A percentile compares a stretch with the other conserved stretches of the same genome.
Conservation (phyloP, 495 filamentous ascomycete species). For the Beverwykella pulmonaria region DNA sequence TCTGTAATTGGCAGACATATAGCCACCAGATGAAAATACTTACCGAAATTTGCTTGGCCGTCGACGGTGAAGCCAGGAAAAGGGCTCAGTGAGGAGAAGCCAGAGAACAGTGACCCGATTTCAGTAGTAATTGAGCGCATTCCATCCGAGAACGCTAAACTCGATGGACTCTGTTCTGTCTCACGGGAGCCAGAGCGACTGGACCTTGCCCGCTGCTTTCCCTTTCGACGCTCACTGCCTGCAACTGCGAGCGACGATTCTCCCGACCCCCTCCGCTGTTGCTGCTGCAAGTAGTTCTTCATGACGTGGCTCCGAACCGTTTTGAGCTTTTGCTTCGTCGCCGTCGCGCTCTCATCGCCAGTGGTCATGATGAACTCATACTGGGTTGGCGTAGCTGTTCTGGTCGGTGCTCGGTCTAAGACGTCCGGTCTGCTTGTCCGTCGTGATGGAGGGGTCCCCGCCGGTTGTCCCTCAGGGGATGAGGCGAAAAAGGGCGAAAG, state of each 20-base stretch:
- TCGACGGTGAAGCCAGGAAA: background rate
- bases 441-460: background rate
- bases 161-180: background rate
- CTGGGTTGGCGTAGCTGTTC: slow-evolving; percentile 16
- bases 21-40: background rate
- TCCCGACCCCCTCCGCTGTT: slow-evolving; percentile 9
- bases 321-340: slow-evolving; percentile 27
- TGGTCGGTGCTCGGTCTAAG: background rate
- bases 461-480: background rate
- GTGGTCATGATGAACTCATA: slow-evolving; percentile 36
- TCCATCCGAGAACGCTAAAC: background rate
- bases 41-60: background rate
- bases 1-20: background rate
- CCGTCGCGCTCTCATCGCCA: slow-evolving; percentile 23
- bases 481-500: background rate
- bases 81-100: background rate
- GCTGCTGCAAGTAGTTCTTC: slow-evolving; percentile 33
- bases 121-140: slow-evolving; percentile 6
- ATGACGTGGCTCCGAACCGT: slow-evolving; percentile 37
- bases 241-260: background rate
- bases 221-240: slow-evolving; percentile 14
- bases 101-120: slow-evolving; percentile 4
- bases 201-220: slow-evolving; percentile 18
- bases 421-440: background rate
- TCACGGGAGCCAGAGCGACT: slow-evolving; percentile 22